Evolutionary conservation across 192 early-diverging fungal genomes (phyloP).

Genomic region (Coemansia furcata): DNA sequence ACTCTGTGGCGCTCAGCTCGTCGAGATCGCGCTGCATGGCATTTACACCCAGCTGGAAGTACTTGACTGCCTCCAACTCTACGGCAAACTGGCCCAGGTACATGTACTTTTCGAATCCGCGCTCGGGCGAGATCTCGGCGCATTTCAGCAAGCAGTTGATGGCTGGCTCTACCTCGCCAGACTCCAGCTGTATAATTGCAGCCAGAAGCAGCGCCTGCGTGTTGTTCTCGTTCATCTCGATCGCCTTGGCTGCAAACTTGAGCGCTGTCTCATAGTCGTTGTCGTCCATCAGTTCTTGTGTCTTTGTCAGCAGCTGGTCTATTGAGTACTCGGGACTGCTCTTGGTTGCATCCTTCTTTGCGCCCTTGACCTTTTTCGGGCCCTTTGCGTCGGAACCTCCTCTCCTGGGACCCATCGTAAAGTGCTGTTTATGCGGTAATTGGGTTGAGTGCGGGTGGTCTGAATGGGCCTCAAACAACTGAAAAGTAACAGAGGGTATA

Average conservation of each 20-base stretch:
- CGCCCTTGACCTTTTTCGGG: constrained; percentile 14
- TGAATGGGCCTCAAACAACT: not conserved
- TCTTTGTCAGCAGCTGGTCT: constrained; percentile 60
- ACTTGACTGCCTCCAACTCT: constrained; percentile 63
- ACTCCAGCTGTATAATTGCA: constrained; percentile 76
- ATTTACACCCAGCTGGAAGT: constrained; percentile 71
- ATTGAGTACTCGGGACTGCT: constrained; percentile 52
- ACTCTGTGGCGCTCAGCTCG: constrained; percentile 9
- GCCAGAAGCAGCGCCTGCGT: constrained; percentile 63
- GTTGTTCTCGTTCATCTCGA: constrained; percentile 61
- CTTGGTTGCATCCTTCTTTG: not conserved
- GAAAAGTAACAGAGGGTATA: not conserved
- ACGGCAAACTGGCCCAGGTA: constrained; percentile 78
- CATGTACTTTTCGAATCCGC: constrained; percentile 79
- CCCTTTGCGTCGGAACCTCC: constrained; percentile 11
- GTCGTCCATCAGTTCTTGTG: constrained; percentile 68
- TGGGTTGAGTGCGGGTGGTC: not conserved
- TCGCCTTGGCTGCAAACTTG: constrained; percentile 66
- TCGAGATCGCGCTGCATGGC: constrained; percentile 60
- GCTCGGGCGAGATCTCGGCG: constrained; percentile 65
- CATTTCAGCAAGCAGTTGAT: constrained; percentile 55
- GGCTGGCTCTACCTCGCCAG: constrained; percentile 64
- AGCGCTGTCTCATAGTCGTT: constrained; percentile 73
- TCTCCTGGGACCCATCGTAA: constrained; percentile 6
- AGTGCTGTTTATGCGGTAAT: not conserved